These are phyloP conservation scores for Aspergillus bombycis DNA, from an alignment of 2,329 filamentous ascomycete species.

Conservation along the genomic window DNA sequence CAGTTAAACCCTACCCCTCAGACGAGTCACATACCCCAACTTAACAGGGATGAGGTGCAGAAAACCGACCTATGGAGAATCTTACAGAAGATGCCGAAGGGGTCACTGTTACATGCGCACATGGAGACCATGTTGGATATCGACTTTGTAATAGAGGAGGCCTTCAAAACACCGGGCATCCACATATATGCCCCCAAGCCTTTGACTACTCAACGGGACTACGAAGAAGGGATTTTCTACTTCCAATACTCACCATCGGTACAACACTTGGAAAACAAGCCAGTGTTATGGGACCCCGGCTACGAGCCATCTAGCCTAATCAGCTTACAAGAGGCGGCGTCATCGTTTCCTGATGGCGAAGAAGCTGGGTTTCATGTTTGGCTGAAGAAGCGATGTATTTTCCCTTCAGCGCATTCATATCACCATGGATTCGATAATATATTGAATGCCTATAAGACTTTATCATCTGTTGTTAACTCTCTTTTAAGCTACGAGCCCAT, in stretches of 20 bases:
- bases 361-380: conserved; percentile 73
- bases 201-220: conserved; percentile 58
- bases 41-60: conserved; percentile 86
- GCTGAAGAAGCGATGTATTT: conserved; percentile 72
- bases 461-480: conserved; percentile 72
- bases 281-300: conserved; percentile 65
- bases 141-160: conserved; percentile 74
- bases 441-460: conserved; percentile 78
- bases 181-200: conserved; percentile 65
- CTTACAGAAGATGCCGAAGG: conserved; percentile 85
- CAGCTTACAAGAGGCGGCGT: conserved; percentile 64
- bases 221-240: conserved; percentile 58
- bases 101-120: conserved; percentile 71
- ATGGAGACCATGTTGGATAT: conserved; percentile 90
- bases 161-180: conserved; percentile 72
- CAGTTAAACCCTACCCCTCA: conserved; percentile 67
- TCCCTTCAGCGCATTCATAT: conserved; percentile 72
- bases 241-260: conserved; percentile 64
- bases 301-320: conserved; percentile 66
- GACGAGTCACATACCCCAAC: conserved; percentile 90
- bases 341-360: conserved; percentile 74
- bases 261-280: conserved; percentile 46
- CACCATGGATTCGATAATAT: conserved; percentile 83
- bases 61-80: conserved; percentile 83
- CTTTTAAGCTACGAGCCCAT: conserved; percentile 91